phyloP scores from a whole-genome alignment of 768 basidiomycete genomes.

The Mrakia blollopis region DNA sequence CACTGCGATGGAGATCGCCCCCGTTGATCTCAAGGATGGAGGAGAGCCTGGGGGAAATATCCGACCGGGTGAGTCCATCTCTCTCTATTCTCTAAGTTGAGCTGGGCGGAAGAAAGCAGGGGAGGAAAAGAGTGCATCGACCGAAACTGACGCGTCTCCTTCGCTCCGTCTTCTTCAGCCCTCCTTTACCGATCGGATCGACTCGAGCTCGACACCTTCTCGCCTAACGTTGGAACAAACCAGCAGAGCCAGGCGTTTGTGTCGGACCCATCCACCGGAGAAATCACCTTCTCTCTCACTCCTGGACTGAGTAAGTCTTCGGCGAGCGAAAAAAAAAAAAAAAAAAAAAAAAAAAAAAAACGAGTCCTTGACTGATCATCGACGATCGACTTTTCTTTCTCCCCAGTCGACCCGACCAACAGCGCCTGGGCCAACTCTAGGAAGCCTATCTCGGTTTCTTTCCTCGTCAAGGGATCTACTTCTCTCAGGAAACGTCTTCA shows the following conservation, averaged over 20 bases:
- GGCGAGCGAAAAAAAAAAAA: too few species aligned
- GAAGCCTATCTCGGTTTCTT: constrained; percentile 59
- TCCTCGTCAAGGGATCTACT: constrained; percentile 41
- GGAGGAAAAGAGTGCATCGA: too few species aligned
- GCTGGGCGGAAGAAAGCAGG: not conserved
- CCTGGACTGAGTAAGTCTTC: not conserved
- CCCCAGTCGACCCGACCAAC: constrained; percentile 54
- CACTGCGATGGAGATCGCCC: constrained; percentile 52
- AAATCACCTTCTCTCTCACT: constrained; percentile 4
- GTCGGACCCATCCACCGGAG: not conserved
- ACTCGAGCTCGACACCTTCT: not conserved
- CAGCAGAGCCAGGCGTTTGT: constrained; percentile 12
- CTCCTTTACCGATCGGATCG: constrained; percentile 49
- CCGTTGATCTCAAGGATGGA: constrained; percentile 56
- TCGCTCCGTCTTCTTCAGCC: too few species aligned
- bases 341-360: too few species aligned
- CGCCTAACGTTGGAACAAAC: constrained; percentile 23
- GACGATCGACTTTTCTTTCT: constrained; percentile 35
- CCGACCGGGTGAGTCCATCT: constrained; percentile 43
- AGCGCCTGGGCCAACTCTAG: constrained; percentile 55
- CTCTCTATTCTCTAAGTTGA: not conserved
- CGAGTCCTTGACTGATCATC: too few species aligned
- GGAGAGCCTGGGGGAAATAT: constrained; percentile 63
- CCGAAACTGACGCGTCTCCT: not conserved
- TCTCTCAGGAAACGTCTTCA: constrained; percentile 52